Percentiles rank a stretch among this genome's conserved stretches.
Conservation (phyloP, 148 eudicot species). For the Talinum fruticosum region DNA sequence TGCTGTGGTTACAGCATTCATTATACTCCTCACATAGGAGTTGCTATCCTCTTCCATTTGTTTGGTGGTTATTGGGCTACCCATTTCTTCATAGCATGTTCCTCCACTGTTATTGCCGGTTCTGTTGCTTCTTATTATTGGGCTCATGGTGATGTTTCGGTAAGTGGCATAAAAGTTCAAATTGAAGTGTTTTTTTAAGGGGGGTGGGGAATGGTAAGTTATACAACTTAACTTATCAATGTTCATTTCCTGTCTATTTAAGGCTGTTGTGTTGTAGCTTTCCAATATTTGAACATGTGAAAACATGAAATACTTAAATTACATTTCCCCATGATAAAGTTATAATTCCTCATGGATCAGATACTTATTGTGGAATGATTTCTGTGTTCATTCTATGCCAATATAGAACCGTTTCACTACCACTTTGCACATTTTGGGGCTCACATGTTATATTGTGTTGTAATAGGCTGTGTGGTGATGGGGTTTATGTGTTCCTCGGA, state of each 20-base stretch:
- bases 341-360: neutral
- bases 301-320: neutral
- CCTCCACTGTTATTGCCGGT: slow-evolving; percentile 91
- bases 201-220: too few relatives aligned
- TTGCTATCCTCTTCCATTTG: slow-evolving; percentile 81
- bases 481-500: neutral
- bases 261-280: neutral
- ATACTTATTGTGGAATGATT: neutral
- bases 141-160: slow-evolving; percentile 83
- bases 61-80: slow-evolving; percentile 97
- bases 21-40: slow-evolving; percentile 81
- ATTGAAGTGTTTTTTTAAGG: too few relatives aligned
- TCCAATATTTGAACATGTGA: neutral
- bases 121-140: slow-evolving; percentile 99
- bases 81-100: slow-evolving; percentile 71
- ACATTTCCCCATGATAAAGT: too few relatives aligned
- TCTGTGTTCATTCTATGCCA: neutral
- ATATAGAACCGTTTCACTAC: neutral
- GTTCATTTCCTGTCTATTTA: neutral
- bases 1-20: slow-evolving; percentile 85
- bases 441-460: neutral
- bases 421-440: neutral
- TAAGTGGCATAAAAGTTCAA: slow-evolving; percentile 32
- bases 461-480: neutral
- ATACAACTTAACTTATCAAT: too few relatives aligned